phyloP scores from a whole-genome alignment of 148 eudicot genomes.

The Drosera capensis region DNA sequence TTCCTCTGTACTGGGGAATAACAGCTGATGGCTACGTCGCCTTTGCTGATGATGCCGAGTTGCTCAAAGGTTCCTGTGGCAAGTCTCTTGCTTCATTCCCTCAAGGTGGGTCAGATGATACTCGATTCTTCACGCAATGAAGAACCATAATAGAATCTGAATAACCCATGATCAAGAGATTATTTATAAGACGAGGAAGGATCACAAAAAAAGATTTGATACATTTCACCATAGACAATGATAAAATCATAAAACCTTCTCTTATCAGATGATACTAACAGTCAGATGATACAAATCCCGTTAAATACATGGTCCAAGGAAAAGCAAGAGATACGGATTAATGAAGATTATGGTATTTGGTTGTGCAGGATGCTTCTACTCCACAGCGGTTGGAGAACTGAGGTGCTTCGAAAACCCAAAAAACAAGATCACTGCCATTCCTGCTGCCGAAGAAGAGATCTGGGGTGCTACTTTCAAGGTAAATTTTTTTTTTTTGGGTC shows the following conservation, averaged over 20 bases:
- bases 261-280: neutral
- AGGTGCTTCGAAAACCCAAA: conserved; percentile 95
- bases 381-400: conserved; percentile 77
- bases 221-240: too few species aligned
- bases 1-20: conserved; percentile 81
- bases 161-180: too few species aligned
- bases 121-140: too few species aligned
- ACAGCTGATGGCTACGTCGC: conserved; percentile 91
- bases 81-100: conserved; percentile 98
- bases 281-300: neutral
- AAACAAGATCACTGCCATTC: conserved; percentile 87
- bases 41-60: conserved; percentile 57
- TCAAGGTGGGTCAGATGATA: conserved; percentile 25
- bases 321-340: neutral
- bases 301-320: neutral
- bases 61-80: conserved; percentile 73
- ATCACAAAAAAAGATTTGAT: too few species aligned
- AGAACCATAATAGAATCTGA: too few species aligned
- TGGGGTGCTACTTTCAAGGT: conserved; percentile 4
- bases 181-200: too few species aligned
- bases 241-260: neutral
- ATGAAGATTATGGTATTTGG: neutral
- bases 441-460: conserved; percentile 42
- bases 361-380: conserved; percentile 72
- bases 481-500: too few species aligned